Conservation (phyloP, 192 early-diverging fungal genomes). For the Coemansia sp. region DNA sequence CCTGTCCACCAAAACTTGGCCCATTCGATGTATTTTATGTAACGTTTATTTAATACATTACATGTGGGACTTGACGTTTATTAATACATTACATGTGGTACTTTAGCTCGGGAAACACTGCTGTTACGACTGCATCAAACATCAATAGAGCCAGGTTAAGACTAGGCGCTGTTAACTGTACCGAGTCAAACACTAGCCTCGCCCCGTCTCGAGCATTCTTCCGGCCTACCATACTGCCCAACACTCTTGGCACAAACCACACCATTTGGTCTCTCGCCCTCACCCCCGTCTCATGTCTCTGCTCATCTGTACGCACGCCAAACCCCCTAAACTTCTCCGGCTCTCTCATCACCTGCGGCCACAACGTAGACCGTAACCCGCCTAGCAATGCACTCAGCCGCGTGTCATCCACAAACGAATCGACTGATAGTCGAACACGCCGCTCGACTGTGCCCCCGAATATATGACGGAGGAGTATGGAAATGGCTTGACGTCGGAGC, state of each 20-base stretch:
- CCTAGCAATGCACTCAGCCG: conserved; percentile 23
- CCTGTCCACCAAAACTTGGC: conserved; percentile 25
- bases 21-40: conserved; percentile 45
- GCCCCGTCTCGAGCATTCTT: conserved; percentile 81
- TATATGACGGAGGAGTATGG: conserved; percentile 81
- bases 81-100: conserved; percentile 2
- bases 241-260: conserved; percentile 64
- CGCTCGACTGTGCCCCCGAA: conserved; percentile 86
- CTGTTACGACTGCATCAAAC: conserved; percentile 70
- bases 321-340: conserved; percentile 12
- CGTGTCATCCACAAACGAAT: conserved; percentile 28
- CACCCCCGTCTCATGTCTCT: conserved; percentile 50
- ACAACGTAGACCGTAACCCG: conserved; percentile 40
- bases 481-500: conserved; percentile 83
- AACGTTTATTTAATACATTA: neutral
- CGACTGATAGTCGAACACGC: conserved; percentile 47
- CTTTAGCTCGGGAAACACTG: conserved; percentile 71
- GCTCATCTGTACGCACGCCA: conserved; percentile 15
- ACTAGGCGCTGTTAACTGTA: conserved; percentile 78
- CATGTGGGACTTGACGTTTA: neutral
- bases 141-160: conserved; percentile 74
- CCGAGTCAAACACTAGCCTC: conserved; percentile 60
- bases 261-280: conserved; percentile 59
- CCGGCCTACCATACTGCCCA: conserved; percentile 78
- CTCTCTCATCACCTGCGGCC: conserved; percentile 21